A percentile compares a stretch with the other conserved stretches of the same genome.
Evolutionary conservation across 164 flowering plant genomes (phyloP).

Genomic region (Vitis rotundifolia): DNA sequence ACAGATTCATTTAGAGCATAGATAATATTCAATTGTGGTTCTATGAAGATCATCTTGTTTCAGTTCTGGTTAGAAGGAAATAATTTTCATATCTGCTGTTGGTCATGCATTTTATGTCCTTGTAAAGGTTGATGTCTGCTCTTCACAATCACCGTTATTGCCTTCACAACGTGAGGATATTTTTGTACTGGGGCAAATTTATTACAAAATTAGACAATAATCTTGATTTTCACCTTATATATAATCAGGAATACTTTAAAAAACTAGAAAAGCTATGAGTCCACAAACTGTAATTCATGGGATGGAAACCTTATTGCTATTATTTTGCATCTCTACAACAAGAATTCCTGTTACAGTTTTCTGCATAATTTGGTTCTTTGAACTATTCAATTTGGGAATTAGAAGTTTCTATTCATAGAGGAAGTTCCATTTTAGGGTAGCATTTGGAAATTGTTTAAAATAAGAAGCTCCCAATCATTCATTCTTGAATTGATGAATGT

Average conservation of each 20-base stretch:
- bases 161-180: background rate
- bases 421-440: too few species aligned
- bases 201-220: background rate
- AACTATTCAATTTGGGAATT: too few species aligned
- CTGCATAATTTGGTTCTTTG: too few species aligned
- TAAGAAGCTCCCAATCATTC: too few species aligned
- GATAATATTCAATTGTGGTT: background rate
- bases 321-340: too few species aligned
- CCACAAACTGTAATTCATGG: too few species aligned
- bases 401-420: too few species aligned
- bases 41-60: background rate
- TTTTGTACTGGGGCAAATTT: background rate
- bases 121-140: background rate
- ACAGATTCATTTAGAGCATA: too few species aligned
- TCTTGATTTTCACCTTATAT: background rate
- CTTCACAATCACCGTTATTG: background rate
- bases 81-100: background rate
- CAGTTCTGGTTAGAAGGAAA: background rate
- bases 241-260: background rate
- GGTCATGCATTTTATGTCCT: background rate
- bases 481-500: too few species aligned
- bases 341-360: too few species aligned
- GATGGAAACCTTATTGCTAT: too few species aligned
- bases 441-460: too few species aligned
- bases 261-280: background rate